phyloP scores from a whole-genome alignment of 768 basidiomycete genomes.

The Psilocybe sp. region DNA sequence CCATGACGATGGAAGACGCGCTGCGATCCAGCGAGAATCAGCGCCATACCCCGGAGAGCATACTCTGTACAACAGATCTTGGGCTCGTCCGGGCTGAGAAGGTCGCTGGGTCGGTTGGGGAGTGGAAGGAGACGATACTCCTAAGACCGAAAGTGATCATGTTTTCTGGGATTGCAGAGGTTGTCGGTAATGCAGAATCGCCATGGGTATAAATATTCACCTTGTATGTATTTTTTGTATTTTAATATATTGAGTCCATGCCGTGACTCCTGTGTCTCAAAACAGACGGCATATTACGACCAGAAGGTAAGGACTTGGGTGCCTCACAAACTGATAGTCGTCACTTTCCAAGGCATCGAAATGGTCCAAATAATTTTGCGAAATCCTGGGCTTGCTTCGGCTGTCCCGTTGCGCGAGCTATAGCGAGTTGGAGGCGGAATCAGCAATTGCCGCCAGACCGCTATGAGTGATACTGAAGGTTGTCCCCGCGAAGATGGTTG shows the following conservation, averaged over 20 bases:
- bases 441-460: too few relatives aligned
- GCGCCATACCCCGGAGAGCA: constrained; percentile 22
- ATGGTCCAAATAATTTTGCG: too few relatives aligned
- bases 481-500: too few relatives aligned
- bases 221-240: not conserved
- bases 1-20: constrained; percentile 43
- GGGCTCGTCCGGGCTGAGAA: constrained; percentile 44
- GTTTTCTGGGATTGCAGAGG: constrained; percentile 35
- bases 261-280: too few relatives aligned
- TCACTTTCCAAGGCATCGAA: too few relatives aligned
- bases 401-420: too few relatives aligned
- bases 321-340: too few relatives aligned
- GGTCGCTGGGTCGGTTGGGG: constrained; percentile 35
- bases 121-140: constrained; percentile 47
- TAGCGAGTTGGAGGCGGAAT: too few relatives aligned
- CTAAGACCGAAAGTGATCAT: constrained; percentile 57
- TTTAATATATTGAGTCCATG: not conserved
- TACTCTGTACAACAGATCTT: constrained; percentile 58
- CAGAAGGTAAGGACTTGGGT: too few relatives aligned
- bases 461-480: too few relatives aligned
- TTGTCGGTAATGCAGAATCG: constrained; percentile 17
- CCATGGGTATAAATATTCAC: not conserved
- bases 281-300: too few relatives aligned
- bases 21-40: constrained; percentile 22
- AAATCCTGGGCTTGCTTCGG: too few relatives aligned